Base-by-base conservation (phyloP, 2,329 filamentous ascomycete species). In the Botrytis elliptica region DNA sequence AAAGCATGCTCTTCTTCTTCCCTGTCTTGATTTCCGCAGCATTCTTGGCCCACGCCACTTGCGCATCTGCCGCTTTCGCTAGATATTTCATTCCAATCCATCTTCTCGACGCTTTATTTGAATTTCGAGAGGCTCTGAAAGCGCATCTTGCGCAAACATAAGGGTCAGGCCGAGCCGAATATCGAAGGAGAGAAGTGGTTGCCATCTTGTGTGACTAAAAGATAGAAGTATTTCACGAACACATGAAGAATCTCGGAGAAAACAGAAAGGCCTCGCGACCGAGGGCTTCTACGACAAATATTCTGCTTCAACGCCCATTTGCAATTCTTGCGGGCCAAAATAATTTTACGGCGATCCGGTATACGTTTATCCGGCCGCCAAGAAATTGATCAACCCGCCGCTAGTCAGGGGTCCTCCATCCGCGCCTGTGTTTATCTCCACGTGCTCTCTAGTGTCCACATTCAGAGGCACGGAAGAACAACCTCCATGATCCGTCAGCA, bases 1-100 rank as follows among this genome's bases (percentile, higher is more conserved):
- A 87, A 83, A 92, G 89, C 71, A 91, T 86, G 76, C 88, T 84
- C 63, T 83, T 83, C 66, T 81, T 73, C 77, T 87, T 82, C 63
- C 90, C 89, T 0, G 82, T 81, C 69, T 83, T 64, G 63, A 91
- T 89, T 74, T 80, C 78, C 52, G 82, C 74, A 4, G 88, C 87
- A 70, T 82, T 82, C 64, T 81, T 75, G 25, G 83, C 77, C 89
- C 90, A 92, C 33, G 83, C 79, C 18, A 74, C 20, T 72, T 80
- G 77, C 4, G 80, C 81, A 66, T 78, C 76, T 22, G 76, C 79
- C 12, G 76, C 68, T 67, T 81, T 83, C 18, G 76, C 75, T 38
- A 87, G 74, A 44, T 84, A 85, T 49, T 80, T 79, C 68, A 73
- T 75, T 14, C 76, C 76, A 60, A 81, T 77, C 76, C 77, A 79